Evolutionary conservation across 2,329 filamentous ascomycete species (phyloP).

Genomic region (Sclerotinia nivalis): DNA sequence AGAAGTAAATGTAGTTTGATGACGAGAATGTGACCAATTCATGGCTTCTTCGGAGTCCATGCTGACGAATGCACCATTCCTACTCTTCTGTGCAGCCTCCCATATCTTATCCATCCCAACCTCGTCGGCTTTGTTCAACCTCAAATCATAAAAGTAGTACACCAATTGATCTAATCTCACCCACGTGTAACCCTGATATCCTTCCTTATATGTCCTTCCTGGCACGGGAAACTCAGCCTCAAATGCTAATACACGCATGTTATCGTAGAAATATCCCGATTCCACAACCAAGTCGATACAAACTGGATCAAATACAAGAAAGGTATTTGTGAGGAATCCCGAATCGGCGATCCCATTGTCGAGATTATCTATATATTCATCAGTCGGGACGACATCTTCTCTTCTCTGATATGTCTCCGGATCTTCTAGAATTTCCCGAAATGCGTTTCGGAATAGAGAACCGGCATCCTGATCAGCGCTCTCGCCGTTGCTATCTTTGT

Average conservation of each 20-base stretch:
- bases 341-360: background rate
- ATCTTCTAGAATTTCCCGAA: background rate
- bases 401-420: background rate
- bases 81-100: conserved; percentile 19
- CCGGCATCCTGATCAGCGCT: background rate
- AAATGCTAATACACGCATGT: background rate
- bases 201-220: background rate
- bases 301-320: conserved; percentile 7
- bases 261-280: background rate
- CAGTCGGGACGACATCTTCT: background rate
- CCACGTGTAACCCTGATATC: conserved; percentile 13
- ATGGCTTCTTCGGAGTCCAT: conserved; percentile 23
- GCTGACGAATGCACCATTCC: conserved; percentile 19
- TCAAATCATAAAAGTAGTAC: conserved; percentile 24
- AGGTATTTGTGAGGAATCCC: conserved; percentile 9
- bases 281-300: background rate
- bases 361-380: background rate
- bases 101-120: conserved; percentile 26
- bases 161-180: conserved; percentile 18
- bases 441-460: background rate
- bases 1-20: no score
- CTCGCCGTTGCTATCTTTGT: background rate
- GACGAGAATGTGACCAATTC: background rate
- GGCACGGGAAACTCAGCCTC: background rate
- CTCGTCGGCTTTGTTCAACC: conserved; percentile 6